Percentiles rank a stretch among this genome's conserved stretches.
Conservation (phyloP, 306 rosid genomes). For the Ormosia emarginata region DNA sequence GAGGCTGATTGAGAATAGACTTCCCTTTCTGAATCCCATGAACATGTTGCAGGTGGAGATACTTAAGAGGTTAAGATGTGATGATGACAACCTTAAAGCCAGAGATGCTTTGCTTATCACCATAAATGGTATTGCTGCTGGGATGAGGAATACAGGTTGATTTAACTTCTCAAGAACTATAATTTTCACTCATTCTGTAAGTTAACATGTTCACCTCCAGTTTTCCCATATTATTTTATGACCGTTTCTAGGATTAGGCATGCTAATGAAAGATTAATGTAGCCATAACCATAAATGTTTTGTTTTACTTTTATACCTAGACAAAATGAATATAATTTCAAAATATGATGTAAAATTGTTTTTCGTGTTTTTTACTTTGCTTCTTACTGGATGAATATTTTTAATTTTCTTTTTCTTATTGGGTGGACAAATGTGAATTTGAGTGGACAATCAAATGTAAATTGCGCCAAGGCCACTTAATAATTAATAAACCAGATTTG, state of each 20-base stretch:
- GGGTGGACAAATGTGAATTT: background rate
- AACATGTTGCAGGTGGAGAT: constrained; percentile 94
- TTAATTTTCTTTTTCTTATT: background rate
- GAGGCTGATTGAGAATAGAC: constrained; percentile 87
- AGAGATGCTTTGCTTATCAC: constrained; percentile 94
- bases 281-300: background rate
- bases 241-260: background rate
- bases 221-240: background rate
- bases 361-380: background rate
- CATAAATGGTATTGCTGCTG: constrained; percentile 91
- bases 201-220: background rate
- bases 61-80: constrained; percentile 74
- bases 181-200: background rate
- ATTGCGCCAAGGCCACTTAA: background rate
- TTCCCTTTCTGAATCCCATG: constrained; percentile 86
- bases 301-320: background rate
- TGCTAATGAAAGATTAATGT: background rate
- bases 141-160: constrained; percentile 95
- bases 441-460: background rate
- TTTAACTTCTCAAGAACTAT: constrained; percentile 22
- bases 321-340: background rate
- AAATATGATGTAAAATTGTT: background rate
- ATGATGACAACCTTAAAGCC: constrained; percentile 63
- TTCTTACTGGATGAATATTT: background rate
- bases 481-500: background rate